Evolutionary conservation across 768 basidiomycete species (phyloP).

Genomic region (Crucibulum laeve): DNA sequence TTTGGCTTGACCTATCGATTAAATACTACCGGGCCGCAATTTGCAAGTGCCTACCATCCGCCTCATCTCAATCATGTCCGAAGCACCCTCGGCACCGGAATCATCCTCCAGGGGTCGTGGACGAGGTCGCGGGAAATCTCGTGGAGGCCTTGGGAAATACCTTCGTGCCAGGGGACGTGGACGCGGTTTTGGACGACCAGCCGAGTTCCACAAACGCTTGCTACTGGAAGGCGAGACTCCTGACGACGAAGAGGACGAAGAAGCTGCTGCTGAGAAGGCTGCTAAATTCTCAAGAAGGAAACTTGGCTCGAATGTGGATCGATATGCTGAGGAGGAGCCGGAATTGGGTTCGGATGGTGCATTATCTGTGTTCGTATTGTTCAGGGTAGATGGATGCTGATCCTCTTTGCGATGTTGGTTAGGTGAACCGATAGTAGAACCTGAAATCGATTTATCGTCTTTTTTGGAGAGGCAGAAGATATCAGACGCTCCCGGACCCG

Average conservation of each 20-base stretch:
- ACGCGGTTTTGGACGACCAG: conserved; percentile 54
- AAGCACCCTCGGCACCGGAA: not conserved
- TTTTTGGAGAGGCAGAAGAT: conserved; percentile 65
- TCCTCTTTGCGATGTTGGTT: not conserved
- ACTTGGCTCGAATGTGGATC: conserved; percentile 67
- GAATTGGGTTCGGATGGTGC: conserved; percentile 70
- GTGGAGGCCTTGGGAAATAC: conserved; percentile 72
- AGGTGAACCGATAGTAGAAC: conserved; percentile 67
- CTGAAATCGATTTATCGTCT: conserved; percentile 65
- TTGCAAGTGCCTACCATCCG: too few relatives aligned
- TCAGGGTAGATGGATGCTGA: not conserved
- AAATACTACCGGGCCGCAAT: too few relatives aligned
- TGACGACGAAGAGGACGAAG: conserved; percentile 38
- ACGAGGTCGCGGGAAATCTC: conserved; percentile 50
- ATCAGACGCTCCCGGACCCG: conserved; percentile 28
- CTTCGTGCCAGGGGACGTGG: conserved; percentile 68
- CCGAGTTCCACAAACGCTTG: conserved; percentile 60
- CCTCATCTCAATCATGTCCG: too few relatives aligned
- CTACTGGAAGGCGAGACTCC: conserved; percentile 54
- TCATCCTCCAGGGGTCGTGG: conserved; percentile 25
- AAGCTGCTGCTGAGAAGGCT: conserved; percentile 40
- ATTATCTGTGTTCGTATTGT: conserved; percentile 9
- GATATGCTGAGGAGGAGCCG: conserved; percentile 68
- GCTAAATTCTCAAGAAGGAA: conserved; percentile 53
- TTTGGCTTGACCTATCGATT: too few relatives aligned